Evolutionary conservation across 768 basidiomycete genomes (phyloP).

Genomic region (Lenzites betulinus): DNA sequence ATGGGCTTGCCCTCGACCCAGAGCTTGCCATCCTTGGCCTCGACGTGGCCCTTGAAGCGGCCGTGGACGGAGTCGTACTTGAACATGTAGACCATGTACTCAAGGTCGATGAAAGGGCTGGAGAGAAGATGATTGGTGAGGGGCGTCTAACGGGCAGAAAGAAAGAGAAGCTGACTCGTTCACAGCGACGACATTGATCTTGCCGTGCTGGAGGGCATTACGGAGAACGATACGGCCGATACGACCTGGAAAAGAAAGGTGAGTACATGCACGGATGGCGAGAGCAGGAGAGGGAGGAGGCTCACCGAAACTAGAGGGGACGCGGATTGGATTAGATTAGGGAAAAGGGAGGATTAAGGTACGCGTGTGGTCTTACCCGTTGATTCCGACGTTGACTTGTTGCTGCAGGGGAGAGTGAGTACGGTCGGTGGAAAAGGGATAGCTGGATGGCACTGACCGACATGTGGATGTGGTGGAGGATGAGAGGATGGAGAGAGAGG

Average conservation of each 20-base stretch:
- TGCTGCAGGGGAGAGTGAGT: constrained; percentile 3
- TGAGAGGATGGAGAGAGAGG: constrained; percentile 11
- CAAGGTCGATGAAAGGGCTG: constrained; percentile 95
- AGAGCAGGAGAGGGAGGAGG: background rate
- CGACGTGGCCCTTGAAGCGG: constrained; percentile 84
- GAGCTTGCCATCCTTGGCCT: constrained; percentile 87
- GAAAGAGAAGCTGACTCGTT: constrained; percentile 72
- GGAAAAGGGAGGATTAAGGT: constrained; percentile 5
- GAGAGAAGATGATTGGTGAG: background rate
- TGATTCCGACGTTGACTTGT: constrained; percentile 91
- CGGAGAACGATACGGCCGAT: constrained; percentile 98
- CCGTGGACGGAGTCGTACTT: constrained; percentile 95
- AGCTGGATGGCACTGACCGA: constrained; percentile 11
- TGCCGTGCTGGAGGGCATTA: constrained; percentile 78
- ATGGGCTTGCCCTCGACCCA: constrained; percentile 78
- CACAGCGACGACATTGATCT: constrained; percentile 87
- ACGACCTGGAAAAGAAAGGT: constrained; percentile 62
- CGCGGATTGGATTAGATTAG: constrained; percentile 17
- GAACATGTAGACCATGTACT: constrained; percentile 99
- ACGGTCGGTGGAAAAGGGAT: background rate
- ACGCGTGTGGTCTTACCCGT: constrained; percentile 62
- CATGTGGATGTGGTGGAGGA: constrained; percentile 11
- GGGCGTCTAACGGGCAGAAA: background rate
- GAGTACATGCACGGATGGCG: background rate
- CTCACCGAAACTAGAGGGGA: constrained; percentile 71